A percentile compares a stretch with the other conserved stretches of the same genome.
These are phyloP conservation scores for Pseudonitzschia pungens DNA, from an alignment of 108 stramenopile species.

Conservation along the genomic window DNA sequence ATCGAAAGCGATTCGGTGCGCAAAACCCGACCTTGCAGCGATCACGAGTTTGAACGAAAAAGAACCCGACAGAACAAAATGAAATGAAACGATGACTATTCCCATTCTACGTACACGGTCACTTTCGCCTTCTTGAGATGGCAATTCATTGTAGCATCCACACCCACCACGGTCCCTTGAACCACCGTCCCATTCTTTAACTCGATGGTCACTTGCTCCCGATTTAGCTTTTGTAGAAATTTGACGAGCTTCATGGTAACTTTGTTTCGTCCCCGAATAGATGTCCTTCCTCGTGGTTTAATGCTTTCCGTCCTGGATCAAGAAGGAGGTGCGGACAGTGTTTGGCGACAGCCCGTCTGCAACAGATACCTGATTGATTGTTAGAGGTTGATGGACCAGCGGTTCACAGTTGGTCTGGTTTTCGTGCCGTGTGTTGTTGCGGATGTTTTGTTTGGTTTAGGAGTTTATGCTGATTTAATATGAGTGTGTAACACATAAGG, in stretches of 20 bases:
- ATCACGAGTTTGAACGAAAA: too few relatives aligned
- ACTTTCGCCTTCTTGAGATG: slow-evolving; percentile 96
- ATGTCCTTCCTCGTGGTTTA: neutral
- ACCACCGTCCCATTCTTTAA: slow-evolving; percentile 99
- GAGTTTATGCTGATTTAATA: too few relatives aligned
- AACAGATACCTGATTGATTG: too few relatives aligned
- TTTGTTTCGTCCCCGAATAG: neutral
- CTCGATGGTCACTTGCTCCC: slow-evolving; percentile 97
- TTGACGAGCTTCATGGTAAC: slow-evolving; percentile 84
- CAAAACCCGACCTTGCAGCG: too few relatives aligned
- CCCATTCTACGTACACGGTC: slow-evolving; percentile 64
- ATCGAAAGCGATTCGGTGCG: neutral
- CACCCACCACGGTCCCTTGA: slow-evolving; percentile 94
- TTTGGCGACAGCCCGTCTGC: too few relatives aligned
- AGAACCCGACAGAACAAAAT: too few relatives aligned
- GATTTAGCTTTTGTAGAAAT: slow-evolving; percentile 97
- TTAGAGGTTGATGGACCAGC: too few relatives aligned
- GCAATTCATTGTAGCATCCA: slow-evolving; percentile 99
- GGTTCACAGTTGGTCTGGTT: neutral
- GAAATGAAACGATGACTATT: neutral
- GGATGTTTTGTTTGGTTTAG: neutral
- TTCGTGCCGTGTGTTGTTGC: neutral
- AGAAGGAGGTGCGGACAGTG: neutral
- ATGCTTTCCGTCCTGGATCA: neutral
- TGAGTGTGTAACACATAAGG: too few relatives aligned